phyloP scores from a whole-genome alignment of 2,329 filamentous ascomycete species.

The Fusarium pseudograminearum region DNA sequence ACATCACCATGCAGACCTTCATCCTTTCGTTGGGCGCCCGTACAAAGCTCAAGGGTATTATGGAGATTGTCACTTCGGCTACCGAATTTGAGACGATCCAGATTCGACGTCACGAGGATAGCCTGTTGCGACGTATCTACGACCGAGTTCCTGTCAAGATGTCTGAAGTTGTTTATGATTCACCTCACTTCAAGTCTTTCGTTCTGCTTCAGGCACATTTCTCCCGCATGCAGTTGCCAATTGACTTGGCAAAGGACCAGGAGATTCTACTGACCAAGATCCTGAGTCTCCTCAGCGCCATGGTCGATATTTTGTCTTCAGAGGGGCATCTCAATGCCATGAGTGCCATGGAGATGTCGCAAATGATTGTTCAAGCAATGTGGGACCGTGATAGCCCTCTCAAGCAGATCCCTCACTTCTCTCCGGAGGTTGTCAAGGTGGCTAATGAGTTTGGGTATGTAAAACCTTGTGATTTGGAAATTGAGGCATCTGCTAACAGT shows the following conservation, averaged over 20 bases:
- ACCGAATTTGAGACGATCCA: slow-evolving; percentile 97
- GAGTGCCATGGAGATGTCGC: slow-evolving; percentile 98
- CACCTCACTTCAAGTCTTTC: slow-evolving; percentile 98
- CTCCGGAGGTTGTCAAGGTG: slow-evolving; percentile 82
- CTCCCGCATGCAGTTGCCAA: slow-evolving; percentile 94
- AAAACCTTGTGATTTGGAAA: neutral
- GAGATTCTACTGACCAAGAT: slow-evolving; percentile 87
- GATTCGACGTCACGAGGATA: slow-evolving; percentile 91
- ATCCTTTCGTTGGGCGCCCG: slow-evolving; percentile 87
- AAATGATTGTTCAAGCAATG: slow-evolving; percentile 99
- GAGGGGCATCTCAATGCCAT: slow-evolving; percentile 97
- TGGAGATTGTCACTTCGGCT: slow-evolving; percentile 96
- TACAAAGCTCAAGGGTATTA: slow-evolving; percentile 95
- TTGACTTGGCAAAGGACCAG: slow-evolving; percentile 96
- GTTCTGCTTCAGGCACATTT: slow-evolving; percentile 98
- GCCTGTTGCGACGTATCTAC: slow-evolving; percentile 89
- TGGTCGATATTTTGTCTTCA: slow-evolving; percentile 93
- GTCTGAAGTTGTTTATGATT: slow-evolving; percentile 85
- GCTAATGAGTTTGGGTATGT: slow-evolving; percentile 81
- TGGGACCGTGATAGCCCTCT: slow-evolving; percentile 98
- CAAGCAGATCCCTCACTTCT: slow-evolving; percentile 97
- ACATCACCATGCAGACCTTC: slow-evolving; percentile 99
- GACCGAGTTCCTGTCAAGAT: slow-evolving; percentile 96
- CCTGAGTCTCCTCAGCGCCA: slow-evolving; percentile 87
- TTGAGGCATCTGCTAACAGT: slow-evolving; percentile 48